Base-by-base conservation (phyloP, 306 rosid genomes). In the Sphenostylis stenocarpa region DNA sequence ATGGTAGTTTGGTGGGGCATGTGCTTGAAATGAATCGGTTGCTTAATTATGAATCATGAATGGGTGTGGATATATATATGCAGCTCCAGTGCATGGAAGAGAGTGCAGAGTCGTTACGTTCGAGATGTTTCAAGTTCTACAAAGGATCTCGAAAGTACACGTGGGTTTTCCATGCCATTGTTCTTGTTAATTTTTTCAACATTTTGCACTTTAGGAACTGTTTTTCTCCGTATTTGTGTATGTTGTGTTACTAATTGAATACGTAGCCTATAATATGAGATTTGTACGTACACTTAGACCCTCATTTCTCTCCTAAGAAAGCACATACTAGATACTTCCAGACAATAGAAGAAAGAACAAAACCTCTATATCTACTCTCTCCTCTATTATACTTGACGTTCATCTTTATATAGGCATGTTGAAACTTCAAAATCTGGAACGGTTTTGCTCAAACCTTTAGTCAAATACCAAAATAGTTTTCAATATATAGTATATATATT, bases 131-230 rank as follows among this genome's bases (percentile, higher is more conserved):
- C 76, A 96, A 83, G 82, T 92, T 92, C 84, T 88, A 85, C 84
- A 96, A 96, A 91, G 99, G 94, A 78, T 86, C 98, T 71, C 87
- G 96, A 81, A 96, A 92, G 75, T 96, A 92, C 88, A 92, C 99
- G 99, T 96, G 88, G 28, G 89, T 71, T 87, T 79, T 57, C 43
- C 68, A 63, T 78, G 28, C 69, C 70, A 68, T 29, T 16, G 21
- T 31, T 61, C 31, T 69, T 63, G 1, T 55, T 3, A 49, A 45
- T 20, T 10, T 19, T 53, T 53, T 63, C 0, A 68, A n/a, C 67
- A 43, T 69, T 55, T 58, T 67, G 44, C 52, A 56, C 60, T 41
- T 60, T 66, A 9, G 36, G 47, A 1, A 28, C 31, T 15, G 10
- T 57, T 77, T 31, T 52, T 70, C 31, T 20, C 36, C 8, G 2